phyloP scores from a whole-genome alignment of 176 grass and related monocot genomes.

The Chrysopogon serrulatus region DNA sequence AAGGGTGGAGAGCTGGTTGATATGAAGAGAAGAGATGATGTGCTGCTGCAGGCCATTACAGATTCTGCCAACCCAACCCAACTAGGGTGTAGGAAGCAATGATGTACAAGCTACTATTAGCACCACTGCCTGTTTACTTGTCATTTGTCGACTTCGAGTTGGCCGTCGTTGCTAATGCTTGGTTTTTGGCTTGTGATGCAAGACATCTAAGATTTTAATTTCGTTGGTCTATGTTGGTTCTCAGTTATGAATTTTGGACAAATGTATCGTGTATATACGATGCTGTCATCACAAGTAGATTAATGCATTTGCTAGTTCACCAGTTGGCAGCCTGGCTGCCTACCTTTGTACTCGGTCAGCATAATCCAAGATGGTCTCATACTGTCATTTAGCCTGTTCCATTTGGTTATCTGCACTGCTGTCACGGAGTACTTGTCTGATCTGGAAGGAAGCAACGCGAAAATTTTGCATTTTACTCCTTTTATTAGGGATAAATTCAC shows the following conservation, averaged over 20 bases:
- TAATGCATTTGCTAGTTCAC: neutral
- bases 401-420: neutral
- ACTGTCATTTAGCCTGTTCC: neutral
- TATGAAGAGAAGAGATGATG: neutral
- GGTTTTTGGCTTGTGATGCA: neutral
- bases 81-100: neutral
- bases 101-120: neutral
- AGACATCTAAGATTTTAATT: neutral
- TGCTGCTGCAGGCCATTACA: neutral
- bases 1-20: neutral
- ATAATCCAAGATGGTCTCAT: neutral
- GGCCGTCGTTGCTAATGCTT: neutral
- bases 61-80: neutral
- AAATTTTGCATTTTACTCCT: too few relatives aligned
- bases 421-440: neutral
- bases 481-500: too few relatives aligned
- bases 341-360: neutral
- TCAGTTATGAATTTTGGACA: neutral
- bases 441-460: neutral
- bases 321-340: neutral
- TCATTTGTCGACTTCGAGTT: neutral
- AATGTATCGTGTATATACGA: neutral
- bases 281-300: too few relatives aligned
- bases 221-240: neutral
- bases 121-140: neutral